Percentiles rank a stretch among this genome's conserved stretches.
phyloP scores from a whole-genome alignment of 805 yeast genomes.

The Suhomyces kilbournensis region DNA sequence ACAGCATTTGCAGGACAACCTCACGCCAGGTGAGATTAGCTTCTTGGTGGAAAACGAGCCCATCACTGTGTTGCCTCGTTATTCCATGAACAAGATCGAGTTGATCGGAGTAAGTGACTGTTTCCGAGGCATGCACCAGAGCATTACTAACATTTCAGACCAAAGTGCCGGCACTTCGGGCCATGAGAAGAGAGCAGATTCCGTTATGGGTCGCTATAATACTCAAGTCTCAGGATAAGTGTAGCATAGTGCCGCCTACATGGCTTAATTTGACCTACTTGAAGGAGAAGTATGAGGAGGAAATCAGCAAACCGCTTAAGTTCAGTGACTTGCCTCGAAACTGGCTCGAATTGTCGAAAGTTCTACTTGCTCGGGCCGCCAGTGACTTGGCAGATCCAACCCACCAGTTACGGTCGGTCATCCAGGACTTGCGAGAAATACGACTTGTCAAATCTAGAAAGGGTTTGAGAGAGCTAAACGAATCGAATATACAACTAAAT shows the following conservation, averaged over 20 bases:
- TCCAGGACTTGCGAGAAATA: conserved; percentile 84
- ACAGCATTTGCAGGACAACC: conserved; percentile 46
- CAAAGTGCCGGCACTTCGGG: conserved; percentile 55
- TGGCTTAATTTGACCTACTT: conserved; percentile 69
- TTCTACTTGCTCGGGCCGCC: conserved; percentile 63
- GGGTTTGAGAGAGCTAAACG: conserved; percentile 77
- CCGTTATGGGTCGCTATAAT: conserved; percentile 89
- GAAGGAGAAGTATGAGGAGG: conserved; percentile 61
- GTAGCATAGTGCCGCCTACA: conserved; percentile 79
- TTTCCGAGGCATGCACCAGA: background rate
- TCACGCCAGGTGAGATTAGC: conserved; percentile 74
- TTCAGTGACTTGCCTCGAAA: conserved; percentile 79
- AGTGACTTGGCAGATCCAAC: conserved; percentile 79
- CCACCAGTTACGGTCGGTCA: conserved; percentile 61
- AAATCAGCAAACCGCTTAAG: conserved; percentile 50
- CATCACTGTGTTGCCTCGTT: conserved; percentile 76
- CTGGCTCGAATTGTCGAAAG: conserved; percentile 82
- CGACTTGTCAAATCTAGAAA: conserved; percentile 76
- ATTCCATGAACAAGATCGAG: conserved; percentile 59
- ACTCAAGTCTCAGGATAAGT: conserved; percentile 78
- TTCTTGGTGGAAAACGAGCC: conserved; percentile 81
- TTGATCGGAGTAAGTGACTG: conserved; percentile 55
- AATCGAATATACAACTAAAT: conserved; percentile 76
- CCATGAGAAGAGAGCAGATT: conserved; percentile 65
- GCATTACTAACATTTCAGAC: conserved; percentile 30